A percentile compares a stretch with the other conserved stretches of the same genome.
Conservation (phyloP, 75 land plant genomes). For the Selaginella tamariscina region DNA sequence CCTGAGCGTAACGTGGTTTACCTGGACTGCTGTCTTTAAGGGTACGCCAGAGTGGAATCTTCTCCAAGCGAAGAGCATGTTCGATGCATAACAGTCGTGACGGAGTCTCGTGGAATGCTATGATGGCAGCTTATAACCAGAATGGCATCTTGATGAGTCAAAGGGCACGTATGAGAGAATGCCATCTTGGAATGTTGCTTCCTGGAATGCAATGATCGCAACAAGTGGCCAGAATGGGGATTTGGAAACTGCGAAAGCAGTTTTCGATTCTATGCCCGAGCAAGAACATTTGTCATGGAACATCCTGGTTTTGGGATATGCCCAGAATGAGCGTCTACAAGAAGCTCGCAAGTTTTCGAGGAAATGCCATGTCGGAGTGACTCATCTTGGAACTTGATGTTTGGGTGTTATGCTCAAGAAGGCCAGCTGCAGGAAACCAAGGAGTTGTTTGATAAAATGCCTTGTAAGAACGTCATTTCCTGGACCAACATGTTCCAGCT, state of each 20-base stretch:
- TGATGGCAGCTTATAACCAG: no score
- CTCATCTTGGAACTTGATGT: constrained; percentile 22
- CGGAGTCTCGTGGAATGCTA: no score
- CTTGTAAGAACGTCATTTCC: not conserved
- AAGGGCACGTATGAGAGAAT: no score
- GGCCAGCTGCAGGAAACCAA: not conserved
- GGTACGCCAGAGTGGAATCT: no score
- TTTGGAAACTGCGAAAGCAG: constrained; percentile 1
- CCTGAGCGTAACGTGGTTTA: no score
- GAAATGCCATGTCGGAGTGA: constrained; percentile 22
- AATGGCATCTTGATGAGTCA: no score
- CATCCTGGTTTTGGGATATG: constrained; percentile 19
- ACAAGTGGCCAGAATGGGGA: constrained; percentile 13
- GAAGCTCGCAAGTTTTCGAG: constrained; percentile 19
- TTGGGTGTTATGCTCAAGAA: constrained; percentile 11
- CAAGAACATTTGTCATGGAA: constrained; percentile 23
- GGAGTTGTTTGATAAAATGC: not conserved
- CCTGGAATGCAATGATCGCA: constrained; percentile 24
- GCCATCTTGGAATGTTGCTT: constrained; percentile 15
- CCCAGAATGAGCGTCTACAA: constrained; percentile 6
- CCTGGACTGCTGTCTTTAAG: no score
- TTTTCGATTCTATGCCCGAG: constrained; percentile 24
- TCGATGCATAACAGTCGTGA: no score
- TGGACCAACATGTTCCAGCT: not conserved
- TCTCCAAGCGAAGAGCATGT: no score